Evolutionary conservation across 495 filamentous ascomycete species (phyloP).

Genomic region (Aspergillus bridgeri): DNA sequence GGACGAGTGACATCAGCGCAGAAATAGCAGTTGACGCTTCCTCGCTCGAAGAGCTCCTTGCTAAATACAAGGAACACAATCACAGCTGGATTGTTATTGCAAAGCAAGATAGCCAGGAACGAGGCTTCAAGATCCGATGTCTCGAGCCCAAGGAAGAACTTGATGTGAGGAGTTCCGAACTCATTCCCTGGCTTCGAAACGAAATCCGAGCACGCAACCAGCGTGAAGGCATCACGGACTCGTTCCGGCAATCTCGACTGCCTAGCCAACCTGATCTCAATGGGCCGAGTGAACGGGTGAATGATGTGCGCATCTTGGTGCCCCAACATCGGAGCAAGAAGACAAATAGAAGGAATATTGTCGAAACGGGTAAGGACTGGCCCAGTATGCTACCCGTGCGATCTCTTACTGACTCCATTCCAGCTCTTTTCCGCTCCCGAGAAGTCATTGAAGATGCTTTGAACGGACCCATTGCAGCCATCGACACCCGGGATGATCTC

Average conservation of each 20-base stretch:
- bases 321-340: constrained; percentile 85
- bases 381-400: constrained; percentile 1
- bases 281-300: constrained; percentile 46
- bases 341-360: constrained; percentile 77
- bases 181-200: constrained; percentile 74
- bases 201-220: constrained; percentile 78
- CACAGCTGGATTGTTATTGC: constrained; percentile 85
- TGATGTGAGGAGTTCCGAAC: constrained; percentile 70
- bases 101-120: constrained; percentile 71
- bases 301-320: constrained; percentile 78
- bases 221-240: constrained; percentile 49
- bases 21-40: constrained; percentile 80
- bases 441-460: constrained; percentile 62
- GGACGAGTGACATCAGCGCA: constrained; percentile 81
- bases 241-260: constrained; percentile 43
- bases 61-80: constrained; percentile 64
- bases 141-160: constrained; percentile 75
- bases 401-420: constrained; percentile 9
- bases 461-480: constrained; percentile 76
- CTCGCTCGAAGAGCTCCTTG: constrained; percentile 66
- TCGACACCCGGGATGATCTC: constrained; percentile 85
- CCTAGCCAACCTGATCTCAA: constrained; percentile 40
- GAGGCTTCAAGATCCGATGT: constrained; percentile 70
- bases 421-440: constrained; percentile 60
- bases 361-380: constrained; percentile 60